Conservation (phyloP, 805 yeast genomes). For the Ogataea minuta region DNA sequence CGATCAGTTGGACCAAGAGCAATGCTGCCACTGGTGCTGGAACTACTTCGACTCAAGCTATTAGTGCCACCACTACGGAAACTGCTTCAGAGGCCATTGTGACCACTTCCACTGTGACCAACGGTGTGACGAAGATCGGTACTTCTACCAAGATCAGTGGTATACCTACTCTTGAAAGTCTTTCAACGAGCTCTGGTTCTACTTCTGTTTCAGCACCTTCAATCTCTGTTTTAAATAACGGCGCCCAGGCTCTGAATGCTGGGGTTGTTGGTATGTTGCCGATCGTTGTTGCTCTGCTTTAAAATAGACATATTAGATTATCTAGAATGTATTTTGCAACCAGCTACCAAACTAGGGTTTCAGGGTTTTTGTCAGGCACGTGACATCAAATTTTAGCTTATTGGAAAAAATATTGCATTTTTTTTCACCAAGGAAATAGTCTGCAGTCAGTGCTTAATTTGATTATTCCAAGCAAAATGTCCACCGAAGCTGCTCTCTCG, state of each 20-base stretch:
- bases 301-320: not conserved
- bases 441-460: slow-evolving; percentile 42
- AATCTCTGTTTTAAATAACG: not conserved
- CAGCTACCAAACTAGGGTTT: slow-evolving; percentile 9
- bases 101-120: no score
- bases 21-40: no score
- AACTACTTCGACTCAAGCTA: no score
- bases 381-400: slow-evolving; percentile 4
- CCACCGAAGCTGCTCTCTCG: slow-evolving; percentile 88
- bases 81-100: no score
- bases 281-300: slow-evolving; percentile 7
- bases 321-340: not conserved
- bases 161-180: no score
- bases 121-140: no score
- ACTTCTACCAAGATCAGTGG: no score
- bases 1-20: no score
- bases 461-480: slow-evolving; percentile 57
- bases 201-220: slow-evolving; percentile 8
- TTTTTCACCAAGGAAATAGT: slow-evolving; percentile 36
- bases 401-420: slow-evolving; percentile 8
- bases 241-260: not conserved
- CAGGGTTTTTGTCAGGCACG: slow-evolving; percentile 6
- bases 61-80: no score
- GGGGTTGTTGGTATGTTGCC: slow-evolving; percentile 2
- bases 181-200: not conserved